These are phyloP conservation scores for Eragrostis nindensis DNA, from an alignment of 176 grass and related monocot species.

Conservation along the genomic window DNA sequence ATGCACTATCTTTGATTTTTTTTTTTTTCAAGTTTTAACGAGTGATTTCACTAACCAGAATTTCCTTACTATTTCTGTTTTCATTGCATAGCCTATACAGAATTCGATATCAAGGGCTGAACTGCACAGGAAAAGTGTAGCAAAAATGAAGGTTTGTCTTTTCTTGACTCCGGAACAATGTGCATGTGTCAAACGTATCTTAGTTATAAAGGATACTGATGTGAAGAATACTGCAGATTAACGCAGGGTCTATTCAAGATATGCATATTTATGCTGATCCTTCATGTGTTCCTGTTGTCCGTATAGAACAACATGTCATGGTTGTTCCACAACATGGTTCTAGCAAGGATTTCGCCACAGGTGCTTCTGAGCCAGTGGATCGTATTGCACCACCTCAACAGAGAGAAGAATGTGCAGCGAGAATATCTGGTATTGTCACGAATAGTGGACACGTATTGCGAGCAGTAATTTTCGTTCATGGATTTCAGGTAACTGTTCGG, in stretches of 20 bases:
- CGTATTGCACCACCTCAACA: slow-evolving; percentile 39
- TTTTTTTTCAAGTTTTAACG: not conserved
- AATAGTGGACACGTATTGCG: slow-evolving; percentile 54
- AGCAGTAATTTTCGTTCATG: slow-evolving; percentile 93
- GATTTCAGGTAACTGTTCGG: slow-evolving; percentile 77
- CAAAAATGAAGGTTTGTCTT: slow-evolving; percentile 79
- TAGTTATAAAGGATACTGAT: slow-evolving; percentile 34
- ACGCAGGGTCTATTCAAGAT: slow-evolving; percentile 68
- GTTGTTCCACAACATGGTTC: slow-evolving; percentile 70
- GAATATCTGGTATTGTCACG: slow-evolving; percentile 38
- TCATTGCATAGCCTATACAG: slow-evolving; percentile 68
- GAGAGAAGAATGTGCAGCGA: slow-evolving; percentile 39
- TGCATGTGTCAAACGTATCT: not conserved
- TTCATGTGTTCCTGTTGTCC: slow-evolving; percentile 85
- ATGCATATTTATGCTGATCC: slow-evolving; percentile 95
- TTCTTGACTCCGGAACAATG: not conserved
- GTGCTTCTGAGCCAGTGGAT: slow-evolving; percentile 39
- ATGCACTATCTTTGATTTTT: not conserved
- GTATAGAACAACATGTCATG: slow-evolving; percentile 89
- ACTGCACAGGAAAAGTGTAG: slow-evolving; percentile 86
- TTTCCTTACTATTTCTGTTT: slow-evolving; percentile 39
- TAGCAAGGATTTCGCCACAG: slow-evolving; percentile 44
- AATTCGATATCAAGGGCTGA: slow-evolving; percentile 74
- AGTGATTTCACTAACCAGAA: not conserved
- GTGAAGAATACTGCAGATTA: slow-evolving; percentile 61